phyloP scores from a whole-genome alignment of 768 basidiomycete genomes.

The Rhodosporidiobolus sp. region DNA sequence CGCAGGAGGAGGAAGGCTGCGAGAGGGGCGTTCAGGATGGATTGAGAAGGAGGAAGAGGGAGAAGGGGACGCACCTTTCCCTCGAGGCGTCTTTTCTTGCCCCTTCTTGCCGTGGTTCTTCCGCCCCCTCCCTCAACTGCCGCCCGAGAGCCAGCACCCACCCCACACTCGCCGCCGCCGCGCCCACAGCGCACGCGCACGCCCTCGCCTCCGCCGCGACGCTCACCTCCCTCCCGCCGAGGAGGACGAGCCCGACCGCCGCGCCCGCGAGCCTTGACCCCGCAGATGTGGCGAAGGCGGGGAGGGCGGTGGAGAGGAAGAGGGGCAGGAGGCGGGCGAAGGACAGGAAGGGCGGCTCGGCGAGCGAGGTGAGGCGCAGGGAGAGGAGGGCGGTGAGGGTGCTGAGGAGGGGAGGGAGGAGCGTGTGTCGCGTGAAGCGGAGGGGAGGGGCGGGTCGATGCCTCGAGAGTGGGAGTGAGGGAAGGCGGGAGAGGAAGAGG shows the following conservation, averaged over 20 bases:
- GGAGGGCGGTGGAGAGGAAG: neutral
- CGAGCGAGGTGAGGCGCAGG: neutral
- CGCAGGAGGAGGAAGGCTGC: neutral
- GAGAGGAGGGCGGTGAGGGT: neutral
- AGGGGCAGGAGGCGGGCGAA: constrained; percentile 12
- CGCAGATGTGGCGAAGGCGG: neutral
- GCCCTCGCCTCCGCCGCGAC: neutral
- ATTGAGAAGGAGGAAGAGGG: too few species aligned
- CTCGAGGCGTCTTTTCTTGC: too few species aligned
- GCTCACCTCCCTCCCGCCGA: neutral
- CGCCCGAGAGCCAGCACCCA: constrained; percentile 3
- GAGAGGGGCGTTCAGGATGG: too few species aligned
- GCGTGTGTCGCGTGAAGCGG: too few species aligned
- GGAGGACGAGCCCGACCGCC: neutral
- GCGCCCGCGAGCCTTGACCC: neutral
- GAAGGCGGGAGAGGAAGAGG: neutral
- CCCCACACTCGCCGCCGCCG: neutral
- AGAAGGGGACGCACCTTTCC: too few species aligned
- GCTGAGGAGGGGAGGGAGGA: neutral
- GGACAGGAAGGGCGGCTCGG: constrained; percentile 4
- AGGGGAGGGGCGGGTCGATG: neutral
- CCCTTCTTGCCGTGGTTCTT: neutral
- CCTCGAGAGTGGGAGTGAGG: neutral
- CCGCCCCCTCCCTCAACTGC: neutral
- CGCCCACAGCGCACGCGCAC: neutral